Evolutionary conservation across 2,329 filamentous ascomycete species (phyloP), one percentile per base, ranked within the genome.

Genomic region (Xylaria sp.): DNA sequence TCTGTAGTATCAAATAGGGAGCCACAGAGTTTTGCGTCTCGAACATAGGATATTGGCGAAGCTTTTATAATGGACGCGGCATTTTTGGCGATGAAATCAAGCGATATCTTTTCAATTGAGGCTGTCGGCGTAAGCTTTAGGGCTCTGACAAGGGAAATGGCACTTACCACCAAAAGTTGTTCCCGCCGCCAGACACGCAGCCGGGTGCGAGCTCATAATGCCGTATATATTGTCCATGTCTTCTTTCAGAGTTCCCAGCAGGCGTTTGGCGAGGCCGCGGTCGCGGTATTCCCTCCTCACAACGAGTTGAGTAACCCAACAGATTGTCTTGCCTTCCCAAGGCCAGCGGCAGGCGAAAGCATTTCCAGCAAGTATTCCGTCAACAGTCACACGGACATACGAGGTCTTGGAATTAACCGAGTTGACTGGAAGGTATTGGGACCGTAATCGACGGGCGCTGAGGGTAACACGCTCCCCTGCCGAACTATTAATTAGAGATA

Each of bases 291-390:
- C 67, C 23, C 46, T 66, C 59, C 74, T 63, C 15, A 80, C 75
- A 17, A 79, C 77, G 45, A 80, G 69, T 67, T 80, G 77, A 57
- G 78, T 79, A 58, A 80, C 67, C 77, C 77, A 80, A 66, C 75
- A 79, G 19, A 79, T 64, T 53, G 46, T 69, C 60, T 67, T 73
- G 46, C 67, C 69, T 52, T 73, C 57, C 61, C 68, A 66, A 23
- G 58, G 63, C 77, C 75, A 79, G 54, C 75, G 73, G 54, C 74
- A 77, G 35, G 73, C 72, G 52, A 78, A 76, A 40, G 71, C 75
- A 62, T 78, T 70, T 23, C 76, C 76, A 63, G 71, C 72, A 61
- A 76, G 72, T 23, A 62, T 52, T 55, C 67, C 72, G 49, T 77
- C 69, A 51, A 77, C 70, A 55, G 66, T 70, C 46, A 76, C 75